A percentile compares a stretch with the other conserved stretches of the same genome.
phyloP scores from a whole-genome alignment of 2,329 filamentous ascomycete species.

The Fusarium sp. region DNA sequence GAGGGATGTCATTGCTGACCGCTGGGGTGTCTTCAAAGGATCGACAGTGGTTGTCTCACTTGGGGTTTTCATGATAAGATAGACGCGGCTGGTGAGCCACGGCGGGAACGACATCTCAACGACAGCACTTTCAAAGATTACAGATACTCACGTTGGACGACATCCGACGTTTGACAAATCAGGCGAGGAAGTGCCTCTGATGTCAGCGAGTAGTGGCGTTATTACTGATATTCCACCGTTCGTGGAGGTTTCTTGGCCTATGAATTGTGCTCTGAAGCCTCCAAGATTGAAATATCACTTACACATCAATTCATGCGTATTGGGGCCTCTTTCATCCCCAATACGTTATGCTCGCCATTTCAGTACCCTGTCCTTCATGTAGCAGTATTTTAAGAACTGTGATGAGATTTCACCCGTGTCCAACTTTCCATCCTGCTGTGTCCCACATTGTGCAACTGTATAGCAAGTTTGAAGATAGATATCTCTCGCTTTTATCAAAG shows the following conservation, averaged over 20 bases:
- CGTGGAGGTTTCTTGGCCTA: neutral
- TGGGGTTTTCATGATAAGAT: slow-evolving; percentile 10
- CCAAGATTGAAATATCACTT: neutral
- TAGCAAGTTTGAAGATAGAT: neutral
- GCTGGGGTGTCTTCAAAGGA: neutral
- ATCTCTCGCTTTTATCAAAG: neutral
- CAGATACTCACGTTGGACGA: neutral
- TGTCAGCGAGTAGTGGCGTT: neutral
- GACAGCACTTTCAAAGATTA: neutral
- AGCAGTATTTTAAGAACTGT: neutral
- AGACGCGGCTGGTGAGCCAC: slow-evolving; percentile 17
- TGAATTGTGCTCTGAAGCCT: neutral
- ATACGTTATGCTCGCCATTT: too few relatives aligned
- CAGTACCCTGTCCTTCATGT: too few relatives aligned
- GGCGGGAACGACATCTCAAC: neutral
- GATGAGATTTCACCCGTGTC: neutral
- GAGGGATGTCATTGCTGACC: slow-evolving; percentile 16
- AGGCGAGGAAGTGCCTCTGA: neutral
- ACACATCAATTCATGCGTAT: too few relatives aligned
- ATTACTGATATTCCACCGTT: neutral
- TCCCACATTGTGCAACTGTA: neutral
- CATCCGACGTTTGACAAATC: neutral
- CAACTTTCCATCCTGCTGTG: neutral
- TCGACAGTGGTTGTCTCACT: slow-evolving; percentile 16
- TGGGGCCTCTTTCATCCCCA: too few relatives aligned